phyloP scores from a whole-genome alignment of 345 rosid genomes.

The Conringia planisiliqua region DNA sequence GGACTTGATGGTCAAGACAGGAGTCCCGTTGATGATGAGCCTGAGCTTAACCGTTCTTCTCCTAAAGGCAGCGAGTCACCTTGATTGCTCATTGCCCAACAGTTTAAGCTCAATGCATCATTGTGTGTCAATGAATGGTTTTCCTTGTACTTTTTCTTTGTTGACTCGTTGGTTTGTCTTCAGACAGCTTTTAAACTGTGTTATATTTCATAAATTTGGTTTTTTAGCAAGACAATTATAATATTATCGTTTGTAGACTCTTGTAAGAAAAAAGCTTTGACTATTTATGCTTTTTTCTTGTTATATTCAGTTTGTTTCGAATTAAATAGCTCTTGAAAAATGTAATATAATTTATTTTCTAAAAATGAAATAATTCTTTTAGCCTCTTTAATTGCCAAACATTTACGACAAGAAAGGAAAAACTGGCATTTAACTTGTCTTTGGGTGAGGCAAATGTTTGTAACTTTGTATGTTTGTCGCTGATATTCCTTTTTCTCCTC shows the following conservation, averaged over 20 bases:
- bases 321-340: not conserved
- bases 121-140: slow-evolving; percentile 20
- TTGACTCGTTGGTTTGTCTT: not conserved
- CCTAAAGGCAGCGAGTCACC: slow-evolving; percentile 43
- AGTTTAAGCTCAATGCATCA: not conserved
- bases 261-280: not conserved
- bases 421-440: not conserved
- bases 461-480: not conserved
- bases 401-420: not conserved
- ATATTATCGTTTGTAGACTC: not conserved
- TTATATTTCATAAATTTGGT: not conserved
- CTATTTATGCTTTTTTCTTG: not conserved
- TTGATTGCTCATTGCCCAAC: slow-evolving; percentile 11
- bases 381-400: not conserved
- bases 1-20: slow-evolving; percentile 49
- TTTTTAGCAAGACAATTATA: not conserved
- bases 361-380: not conserved
- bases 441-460: slow-evolving; percentile 5
- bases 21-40: slow-evolving; percentile 33
- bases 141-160: not conserved
- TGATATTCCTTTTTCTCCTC: not conserved
- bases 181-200: not conserved
- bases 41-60: slow-evolving; percentile 29
- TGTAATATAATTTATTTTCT: not conserved
- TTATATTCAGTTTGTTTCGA: not conserved